Evolutionary conservation across 108 stramenopile genomes (phyloP), one percentile per base, ranked within the genome.

Genomic region (Nitzschia inconspicua): DNA sequence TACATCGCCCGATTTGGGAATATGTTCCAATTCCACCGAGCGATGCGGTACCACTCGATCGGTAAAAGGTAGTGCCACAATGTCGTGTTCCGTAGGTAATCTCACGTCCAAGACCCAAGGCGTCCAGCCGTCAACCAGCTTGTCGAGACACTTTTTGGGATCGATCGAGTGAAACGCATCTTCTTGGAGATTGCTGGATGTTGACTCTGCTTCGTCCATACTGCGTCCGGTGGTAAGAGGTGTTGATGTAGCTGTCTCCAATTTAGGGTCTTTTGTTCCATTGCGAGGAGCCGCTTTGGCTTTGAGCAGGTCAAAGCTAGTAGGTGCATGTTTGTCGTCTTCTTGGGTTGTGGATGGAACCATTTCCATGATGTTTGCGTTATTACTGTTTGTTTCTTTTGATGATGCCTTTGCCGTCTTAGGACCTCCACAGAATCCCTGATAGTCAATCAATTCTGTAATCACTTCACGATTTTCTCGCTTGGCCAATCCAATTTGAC

Each of bases 101-200:
- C 96, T 82, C 5, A 96, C 95, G 66, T 96, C 96, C 22, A 96
- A 42, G 18, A 95, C 94, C 83, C 82, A 96, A 0, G 95, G 95
- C 5, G 88, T 69, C 95, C 95, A 96, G n/a, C 95, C 95, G 41
- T 44, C 61, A 14, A 62, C 20, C 26, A 96, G 70, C 69, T 84
- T 89, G 7, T 70, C 51, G 48, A 91, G 68, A 35, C 78, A 86
- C 56, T 91, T 85, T 31, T 60, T 28, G 14, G 93, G 90, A 22
- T 63, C 58, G 10, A 96, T 76, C 7, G 76, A 53, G 41, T 89
- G 77, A 60, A 84, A 94, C n/a, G 61, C 29, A 24, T 50, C 49
- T 23, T 75, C 55, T 8, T 60, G 35, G 22, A 11, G 51, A 14
- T 65, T 57, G n/a, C 61, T 77, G 13, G 27, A 16, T 16, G 29